Evolutionary conservation across 768 basidiomycete species (phyloP), one percentile per base, ranked within the genome.

Genomic region (Brasilioporus rufonigricans): DNA sequence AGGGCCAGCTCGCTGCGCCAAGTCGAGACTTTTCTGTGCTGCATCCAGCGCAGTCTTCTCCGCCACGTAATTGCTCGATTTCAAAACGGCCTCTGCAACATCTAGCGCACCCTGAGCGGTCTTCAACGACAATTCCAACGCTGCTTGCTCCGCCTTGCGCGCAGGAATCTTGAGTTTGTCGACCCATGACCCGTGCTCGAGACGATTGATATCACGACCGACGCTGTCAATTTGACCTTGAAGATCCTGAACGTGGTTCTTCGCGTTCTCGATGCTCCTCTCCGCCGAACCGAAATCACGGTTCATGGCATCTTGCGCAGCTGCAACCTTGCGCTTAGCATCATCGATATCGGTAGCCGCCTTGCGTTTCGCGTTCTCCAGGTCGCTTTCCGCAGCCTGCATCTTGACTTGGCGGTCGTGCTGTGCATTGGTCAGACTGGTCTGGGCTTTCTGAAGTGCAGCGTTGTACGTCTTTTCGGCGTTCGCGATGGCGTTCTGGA

Each of bases 371-470:
- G 23, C 35, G 14, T 39, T 44, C 23, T 8, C 48, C 1, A 50
- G 27, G 23, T 36, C 43, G 14, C 43, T 44, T n/a, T 44, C 4
- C 1, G 48, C 54, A 24, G 24, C 48, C 38, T 16, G 43, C 23
- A 55, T 24, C 43, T 50, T 55, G 27, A 55, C 48, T 13, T 38
- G 16, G 23, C 48, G 54, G 27, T 44, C 35, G 33, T 55, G 54
- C 43, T 45, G 48, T 5, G 48, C 48, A 21, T 55, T 44, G 23
- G 26, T 50, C 32, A 45, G 24, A 21, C 18, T 18, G 7, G 35
- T 21, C 19, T 48, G 35, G 16, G 48, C 54, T 0, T n/a, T 50
- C 6, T 39, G 18, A 2, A 44, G 0, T 3, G 35, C 43, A 13
- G 27, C 29, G 43, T 45, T 13, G 29, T 50, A 55, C 2, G 16